A percentile compares a stretch with the other conserved stretches of the same genome.
Conservation (phyloP, 139 green algal genomes). For the Chlamydomonas sphaeroides region DNA sequence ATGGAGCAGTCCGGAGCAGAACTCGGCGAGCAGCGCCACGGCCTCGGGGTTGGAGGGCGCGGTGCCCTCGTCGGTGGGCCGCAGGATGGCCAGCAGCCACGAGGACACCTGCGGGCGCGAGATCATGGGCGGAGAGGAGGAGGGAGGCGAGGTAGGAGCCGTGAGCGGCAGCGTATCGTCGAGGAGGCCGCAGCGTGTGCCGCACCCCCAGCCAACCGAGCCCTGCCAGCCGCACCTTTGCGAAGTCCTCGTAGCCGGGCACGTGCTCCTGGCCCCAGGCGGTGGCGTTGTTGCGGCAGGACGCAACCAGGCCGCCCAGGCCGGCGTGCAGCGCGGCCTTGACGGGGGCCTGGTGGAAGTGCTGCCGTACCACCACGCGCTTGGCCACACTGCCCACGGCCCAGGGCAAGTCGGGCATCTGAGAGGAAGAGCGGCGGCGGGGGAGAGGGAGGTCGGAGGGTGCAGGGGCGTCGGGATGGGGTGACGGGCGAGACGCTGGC, state of each 20-base stretch:
- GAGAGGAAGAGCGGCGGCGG: no score
- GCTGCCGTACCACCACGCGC: conserved; percentile 29
- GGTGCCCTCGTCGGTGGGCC: conserved; percentile 28
- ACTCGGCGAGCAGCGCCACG: conserved; percentile 70
- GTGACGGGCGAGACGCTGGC: no score
- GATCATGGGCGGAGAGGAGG: no score
- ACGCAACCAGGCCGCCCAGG: background rate
- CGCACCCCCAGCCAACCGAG: no score
- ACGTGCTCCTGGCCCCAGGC: conserved; percentile 9
- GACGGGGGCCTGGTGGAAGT: conserved; percentile 34
- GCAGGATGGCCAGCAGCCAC: conserved; percentile 45
- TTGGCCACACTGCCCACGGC: background rate
- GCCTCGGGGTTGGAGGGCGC: conserved; percentile 71
- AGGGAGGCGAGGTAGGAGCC: no score
- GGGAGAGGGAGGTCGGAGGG: no score
- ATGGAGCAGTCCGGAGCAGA: conserved; percentile 72
- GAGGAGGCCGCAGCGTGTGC: no score
- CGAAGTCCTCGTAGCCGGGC: conserved; percentile 17
- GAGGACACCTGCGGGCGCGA: background rate
- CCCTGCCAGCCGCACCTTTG: conserved; percentile 19
- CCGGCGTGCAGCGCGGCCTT: conserved; percentile 14
- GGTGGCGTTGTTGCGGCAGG: background rate
- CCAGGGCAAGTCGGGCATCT: conserved; percentile 36
- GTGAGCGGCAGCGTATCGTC: no score
- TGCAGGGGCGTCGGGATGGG: no score